phyloP scores from a whole-genome alignment of 2,329 filamentous ascomycete species.

The Scytalidium sp. region DNA sequence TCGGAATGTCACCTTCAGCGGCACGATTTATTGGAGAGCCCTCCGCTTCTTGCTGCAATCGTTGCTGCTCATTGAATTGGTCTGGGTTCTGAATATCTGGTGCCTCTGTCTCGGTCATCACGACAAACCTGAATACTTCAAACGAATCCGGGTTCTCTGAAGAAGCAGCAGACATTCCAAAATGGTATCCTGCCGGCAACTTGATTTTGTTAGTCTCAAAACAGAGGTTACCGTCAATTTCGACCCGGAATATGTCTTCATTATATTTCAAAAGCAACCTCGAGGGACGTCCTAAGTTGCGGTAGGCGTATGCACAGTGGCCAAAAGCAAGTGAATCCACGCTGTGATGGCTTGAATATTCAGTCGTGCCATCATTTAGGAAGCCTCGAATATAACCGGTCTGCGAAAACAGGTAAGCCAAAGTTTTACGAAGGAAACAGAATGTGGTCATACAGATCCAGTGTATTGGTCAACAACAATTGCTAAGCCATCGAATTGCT shows the following conservation, averaged over 20 bases:
- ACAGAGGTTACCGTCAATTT: constrained; percentile 76
- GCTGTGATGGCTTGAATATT: constrained; percentile 72
- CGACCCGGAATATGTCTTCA: constrained; percentile 67
- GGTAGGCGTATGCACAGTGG: constrained; percentile 86
- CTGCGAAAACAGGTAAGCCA: constrained; percentile 24
- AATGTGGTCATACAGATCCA: constrained; percentile 46
- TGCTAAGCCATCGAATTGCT: constrained; percentile 85
- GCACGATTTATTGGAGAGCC: constrained; percentile 20
- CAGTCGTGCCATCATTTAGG: constrained; percentile 82
- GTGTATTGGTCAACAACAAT: constrained; percentile 83
- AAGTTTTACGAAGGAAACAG: background rate
- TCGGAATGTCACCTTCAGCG: constrained; percentile 41
- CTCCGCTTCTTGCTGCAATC: constrained; percentile 1
- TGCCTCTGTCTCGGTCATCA: constrained; percentile 54
- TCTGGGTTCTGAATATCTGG: constrained; percentile 25
- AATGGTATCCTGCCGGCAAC: constrained; percentile 77
- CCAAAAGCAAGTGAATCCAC: constrained; percentile 89
- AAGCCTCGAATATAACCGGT: constrained; percentile 87
- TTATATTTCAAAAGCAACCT: constrained; percentile 71
- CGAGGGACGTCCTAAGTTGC: constrained; percentile 84
- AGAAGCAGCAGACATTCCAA: constrained; percentile 84
- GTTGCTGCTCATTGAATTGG: constrained; percentile 19
- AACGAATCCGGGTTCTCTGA: constrained; percentile 93
- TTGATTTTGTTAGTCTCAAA: constrained; percentile 79
- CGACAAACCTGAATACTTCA: constrained; percentile 83